These are phyloP conservation scores for Acer yangbiense DNA, from an alignment of 345 rosid genomes.

Conservation along the genomic window DNA sequence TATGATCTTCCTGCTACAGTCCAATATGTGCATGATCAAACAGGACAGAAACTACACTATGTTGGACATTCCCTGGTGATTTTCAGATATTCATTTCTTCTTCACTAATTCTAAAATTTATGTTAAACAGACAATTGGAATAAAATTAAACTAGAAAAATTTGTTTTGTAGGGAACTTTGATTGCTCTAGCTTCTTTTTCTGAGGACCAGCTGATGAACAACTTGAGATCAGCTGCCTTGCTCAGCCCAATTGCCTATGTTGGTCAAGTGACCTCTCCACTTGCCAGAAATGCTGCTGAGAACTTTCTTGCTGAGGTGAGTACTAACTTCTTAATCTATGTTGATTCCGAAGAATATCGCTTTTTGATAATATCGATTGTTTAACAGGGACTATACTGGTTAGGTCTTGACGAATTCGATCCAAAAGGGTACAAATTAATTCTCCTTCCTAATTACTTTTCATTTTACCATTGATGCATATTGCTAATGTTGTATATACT, in stretches of 20 bases:
- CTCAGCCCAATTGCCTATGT: constrained; percentile 52
- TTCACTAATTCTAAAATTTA: background rate
- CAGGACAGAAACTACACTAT: constrained; percentile 49
- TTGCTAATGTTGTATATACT: too few species aligned
- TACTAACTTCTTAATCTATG: background rate
- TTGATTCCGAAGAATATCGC: background rate
- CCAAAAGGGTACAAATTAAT: constrained; percentile 38
- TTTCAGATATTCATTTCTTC: background rate
- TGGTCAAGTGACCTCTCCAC: constrained; percentile 44
- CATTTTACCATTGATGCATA: too few species aligned
- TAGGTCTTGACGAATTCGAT: constrained; percentile 44
- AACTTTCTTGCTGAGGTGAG: constrained; percentile 46
- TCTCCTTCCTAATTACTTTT: background rate
- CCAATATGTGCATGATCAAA: constrained; percentile 38
- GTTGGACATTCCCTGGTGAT: constrained; percentile 56
- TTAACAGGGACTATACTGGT: constrained; percentile 39
- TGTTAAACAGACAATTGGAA: background rate
- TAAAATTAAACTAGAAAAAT: background rate
- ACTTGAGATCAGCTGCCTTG: constrained; percentile 55
- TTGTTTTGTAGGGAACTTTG: constrained; percentile 46
- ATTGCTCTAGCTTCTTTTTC: constrained; percentile 55
- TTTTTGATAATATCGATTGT: constrained; percentile 5
- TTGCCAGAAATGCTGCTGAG: constrained; percentile 38
- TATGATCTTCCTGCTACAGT: constrained; percentile 57
- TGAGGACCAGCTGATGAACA: constrained; percentile 32